Conservation (phyloP, 495 filamentous ascomycete genomes). For the Tuber indicum region DNA sequence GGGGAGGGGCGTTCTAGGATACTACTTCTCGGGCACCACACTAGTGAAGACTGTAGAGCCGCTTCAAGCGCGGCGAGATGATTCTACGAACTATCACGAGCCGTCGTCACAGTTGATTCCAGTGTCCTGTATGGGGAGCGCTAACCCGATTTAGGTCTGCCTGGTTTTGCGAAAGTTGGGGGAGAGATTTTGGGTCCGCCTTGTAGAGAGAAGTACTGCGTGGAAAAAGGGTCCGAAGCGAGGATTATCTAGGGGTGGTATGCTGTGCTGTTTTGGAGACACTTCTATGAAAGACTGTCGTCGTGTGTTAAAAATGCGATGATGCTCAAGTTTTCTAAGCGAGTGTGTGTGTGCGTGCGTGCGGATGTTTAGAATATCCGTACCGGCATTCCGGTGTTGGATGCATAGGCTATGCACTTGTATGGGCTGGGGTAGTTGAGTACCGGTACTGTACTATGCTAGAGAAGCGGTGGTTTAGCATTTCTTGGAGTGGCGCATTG, state of each 20-base stretch:
- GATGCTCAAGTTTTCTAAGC: too few relatives aligned
- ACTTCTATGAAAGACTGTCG: neutral
- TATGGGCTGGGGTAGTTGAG: neutral
- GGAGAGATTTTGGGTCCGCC: neutral
- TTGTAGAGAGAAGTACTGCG: too few relatives aligned
- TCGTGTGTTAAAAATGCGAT: neutral
- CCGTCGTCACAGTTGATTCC: neutral
- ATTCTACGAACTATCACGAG: neutral
- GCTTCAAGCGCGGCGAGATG: neutral
- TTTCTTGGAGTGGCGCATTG: neutral
- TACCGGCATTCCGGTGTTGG: neutral
- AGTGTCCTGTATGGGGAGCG: neutral
- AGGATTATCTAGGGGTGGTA: too few relatives aligned
- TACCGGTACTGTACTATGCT: neutral
- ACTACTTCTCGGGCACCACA: neutral
- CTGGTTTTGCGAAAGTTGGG: neutral
- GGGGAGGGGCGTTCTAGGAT: neutral
- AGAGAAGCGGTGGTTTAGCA: neutral
- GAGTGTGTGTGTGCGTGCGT: neutral
- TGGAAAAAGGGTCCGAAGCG: too few relatives aligned
- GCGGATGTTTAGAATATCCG: neutral
- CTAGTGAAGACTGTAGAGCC: neutral
- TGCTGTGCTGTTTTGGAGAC: neutral
- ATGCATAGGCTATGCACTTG: conserved; percentile 2
- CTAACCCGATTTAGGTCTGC: neutral